These are phyloP conservation scores for Cordia subcordata DNA, from an alignment of 257 asterid species.

Conservation along the genomic window DNA sequence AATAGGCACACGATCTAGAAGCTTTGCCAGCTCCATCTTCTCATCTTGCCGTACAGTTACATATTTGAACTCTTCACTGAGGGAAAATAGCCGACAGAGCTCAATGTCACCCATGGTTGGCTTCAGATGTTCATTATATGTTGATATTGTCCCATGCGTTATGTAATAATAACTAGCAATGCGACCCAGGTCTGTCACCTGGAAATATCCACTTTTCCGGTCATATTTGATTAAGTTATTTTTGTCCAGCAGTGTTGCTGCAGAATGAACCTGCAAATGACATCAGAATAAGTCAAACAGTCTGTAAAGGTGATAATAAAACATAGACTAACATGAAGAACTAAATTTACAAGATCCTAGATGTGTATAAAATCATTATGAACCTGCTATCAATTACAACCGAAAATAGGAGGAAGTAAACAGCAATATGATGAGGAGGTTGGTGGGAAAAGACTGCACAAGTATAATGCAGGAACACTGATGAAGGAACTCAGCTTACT, in stretches of 20 bases:
- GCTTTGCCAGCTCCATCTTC: conserved; percentile 41
- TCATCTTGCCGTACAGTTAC: conserved; percentile 44
- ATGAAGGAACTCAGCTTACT: too few species aligned
- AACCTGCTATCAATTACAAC: neutral
- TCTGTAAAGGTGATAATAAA: too few species aligned
- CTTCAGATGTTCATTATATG: conserved; percentile 39
- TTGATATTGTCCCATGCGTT: conserved; percentile 44
- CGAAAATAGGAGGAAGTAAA: neutral
- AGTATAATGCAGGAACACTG: neutral
- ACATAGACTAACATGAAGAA: too few species aligned
- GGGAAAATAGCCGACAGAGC: conserved; percentile 43
- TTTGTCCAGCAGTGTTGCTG: conserved; percentile 41
- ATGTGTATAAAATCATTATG: neutral
- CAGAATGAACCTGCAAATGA: conserved; percentile 36
- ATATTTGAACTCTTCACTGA: conserved; percentile 41
- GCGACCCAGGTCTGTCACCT: conserved; percentile 46
- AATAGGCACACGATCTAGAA: conserved; percentile 37
- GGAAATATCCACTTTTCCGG: conserved; percentile 44
- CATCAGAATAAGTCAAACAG: too few species aligned
- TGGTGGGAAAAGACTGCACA: neutral
- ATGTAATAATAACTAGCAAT: conserved; percentile 43
- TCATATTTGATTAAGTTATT: conserved; percentile 37
- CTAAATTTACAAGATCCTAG: neutral
- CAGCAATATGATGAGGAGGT: neutral
- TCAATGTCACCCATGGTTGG: conserved; percentile 48